Conservation (phyloP, 495 filamentous ascomycete species). For the Annulohypoxylon bovei region DNA sequence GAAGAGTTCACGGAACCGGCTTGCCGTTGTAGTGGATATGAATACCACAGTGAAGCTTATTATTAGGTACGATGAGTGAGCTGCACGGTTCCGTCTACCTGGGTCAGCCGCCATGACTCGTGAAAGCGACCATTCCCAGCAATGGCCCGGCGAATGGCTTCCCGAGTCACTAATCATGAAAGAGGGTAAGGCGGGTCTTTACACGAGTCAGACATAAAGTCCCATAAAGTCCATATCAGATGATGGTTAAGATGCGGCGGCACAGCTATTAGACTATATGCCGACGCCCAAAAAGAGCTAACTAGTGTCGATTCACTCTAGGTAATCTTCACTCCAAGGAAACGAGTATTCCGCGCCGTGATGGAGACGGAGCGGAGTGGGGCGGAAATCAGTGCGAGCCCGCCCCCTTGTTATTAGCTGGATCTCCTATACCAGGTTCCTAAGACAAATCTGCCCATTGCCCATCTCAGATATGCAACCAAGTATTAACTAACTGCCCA, state of each 20-base stretch:
- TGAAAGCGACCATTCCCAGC: slow-evolving; percentile 5
- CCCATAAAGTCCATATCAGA: slow-evolving; percentile 4
- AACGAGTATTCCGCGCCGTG: slow-evolving; percentile 25
- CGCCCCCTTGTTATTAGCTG: slow-evolving; percentile 19
- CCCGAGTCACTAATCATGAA: not conserved
- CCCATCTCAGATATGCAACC: slow-evolving; percentile 18
- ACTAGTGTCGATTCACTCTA: not conserved
- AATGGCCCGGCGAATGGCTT: slow-evolving; percentile 9
- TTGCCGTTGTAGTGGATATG: not conserved
- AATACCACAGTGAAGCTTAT: not conserved
- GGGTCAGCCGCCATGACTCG: slow-evolving; percentile 13
- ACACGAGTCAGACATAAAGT: slow-evolving; percentile 5
- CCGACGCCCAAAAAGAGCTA: slow-evolving; percentile 5
- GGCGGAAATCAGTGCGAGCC: slow-evolving; percentile 26
- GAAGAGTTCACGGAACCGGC: not conserved
- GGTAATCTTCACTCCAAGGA: not conserved
- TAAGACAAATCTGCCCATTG: not conserved
- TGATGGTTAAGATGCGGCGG: slow-evolving; percentile 1
- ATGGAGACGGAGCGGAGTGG: slow-evolving; percentile 40
- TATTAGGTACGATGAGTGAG: not conserved
- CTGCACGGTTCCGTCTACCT: not conserved
- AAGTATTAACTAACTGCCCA: slow-evolving; percentile 2
- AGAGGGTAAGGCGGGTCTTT: not conserved
- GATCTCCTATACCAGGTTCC: slow-evolving; percentile 12
- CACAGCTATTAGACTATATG: slow-evolving; percentile 1